Percentiles rank a stretch among this genome's conserved stretches.
Conservation (phyloP, 1,284 basidiomycete genomes). For the Apiotrichum veenhuisii region DNA sequence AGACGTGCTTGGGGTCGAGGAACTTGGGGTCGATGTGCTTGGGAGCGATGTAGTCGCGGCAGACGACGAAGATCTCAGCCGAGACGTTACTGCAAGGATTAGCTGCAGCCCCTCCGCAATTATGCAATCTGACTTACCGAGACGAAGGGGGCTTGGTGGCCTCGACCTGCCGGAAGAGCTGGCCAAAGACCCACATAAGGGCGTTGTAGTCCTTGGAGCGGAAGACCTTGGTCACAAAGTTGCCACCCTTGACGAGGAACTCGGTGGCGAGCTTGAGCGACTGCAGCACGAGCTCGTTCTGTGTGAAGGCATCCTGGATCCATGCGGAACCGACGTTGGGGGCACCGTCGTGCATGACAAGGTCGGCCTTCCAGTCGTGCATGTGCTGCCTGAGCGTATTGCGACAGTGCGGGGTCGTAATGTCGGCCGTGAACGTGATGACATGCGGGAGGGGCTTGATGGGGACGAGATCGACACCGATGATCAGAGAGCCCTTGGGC, state of each 20-base stretch:
- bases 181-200: conserved; percentile 97
- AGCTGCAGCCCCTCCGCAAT: no score
- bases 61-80: conserved; percentile 99
- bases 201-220: conserved; percentile 98
- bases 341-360: conserved; percentile 99
- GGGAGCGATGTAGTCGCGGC: conserved; percentile 90
- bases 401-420: conserved; percentile 88
- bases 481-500: conserved; percentile 90
- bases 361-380: conserved; percentile 99
- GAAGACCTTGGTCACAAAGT: conserved; percentile 98
- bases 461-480: conserved; percentile 95
- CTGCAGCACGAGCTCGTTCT: conserved; percentile 95
- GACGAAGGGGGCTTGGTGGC: conserved; percentile 99
- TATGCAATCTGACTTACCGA: conserved; percentile 57
- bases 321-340: conserved; percentile 99
- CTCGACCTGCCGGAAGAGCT: conserved; percentile 93
- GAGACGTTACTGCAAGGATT: conserved; percentile 73
- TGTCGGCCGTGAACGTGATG: conserved; percentile 89
- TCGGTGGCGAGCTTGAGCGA: conserved; percentile 95
- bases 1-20: conserved; percentile 94
- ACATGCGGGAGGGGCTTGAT: conserved; percentile 95
- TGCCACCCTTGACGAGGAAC: conserved; percentile 88
- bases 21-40: conserved; percentile 97
- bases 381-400: conserved; percentile 80
- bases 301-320: conserved; percentile 98